Percentiles rank a stretch among this genome's conserved stretches.
These are phyloP conservation scores for Termitomyces sp. DNA, from an alignment of 1,284 basidiomycete genomes.

Conservation along the genomic window DNA sequence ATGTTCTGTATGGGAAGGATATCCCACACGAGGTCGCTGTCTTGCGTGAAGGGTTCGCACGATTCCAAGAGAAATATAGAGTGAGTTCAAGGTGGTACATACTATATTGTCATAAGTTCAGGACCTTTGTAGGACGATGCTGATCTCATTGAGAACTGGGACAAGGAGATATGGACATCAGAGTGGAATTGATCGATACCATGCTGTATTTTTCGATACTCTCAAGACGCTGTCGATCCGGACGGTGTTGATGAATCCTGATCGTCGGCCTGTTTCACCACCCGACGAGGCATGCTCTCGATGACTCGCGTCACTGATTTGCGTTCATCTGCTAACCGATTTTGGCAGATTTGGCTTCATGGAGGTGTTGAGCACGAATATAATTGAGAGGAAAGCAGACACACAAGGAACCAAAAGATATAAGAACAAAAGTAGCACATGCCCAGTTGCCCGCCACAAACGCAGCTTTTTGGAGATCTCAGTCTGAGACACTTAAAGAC, in stretches of 20 bases:
- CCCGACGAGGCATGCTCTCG: slow-evolving; percentile 54
- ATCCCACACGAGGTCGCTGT: slow-evolving; percentile 51
- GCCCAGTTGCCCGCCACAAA: slow-evolving; percentile 45
- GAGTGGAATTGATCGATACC: slow-evolving; percentile 30
- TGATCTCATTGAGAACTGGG: slow-evolving; percentile 70
- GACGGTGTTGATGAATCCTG: slow-evolving; percentile 19
- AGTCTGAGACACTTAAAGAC: neutral
- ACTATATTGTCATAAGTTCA: neutral
- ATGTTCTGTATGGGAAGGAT: slow-evolving; percentile 34
- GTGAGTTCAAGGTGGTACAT: slow-evolving; percentile 28
- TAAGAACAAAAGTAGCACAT: slow-evolving; percentile 35
- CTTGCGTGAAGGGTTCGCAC: slow-evolving; percentile 64
- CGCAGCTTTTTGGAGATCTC: slow-evolving; percentile 25
- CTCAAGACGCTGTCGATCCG: slow-evolving; percentile 5
- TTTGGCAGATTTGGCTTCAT: slow-evolving; percentile 59
- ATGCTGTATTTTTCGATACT: neutral
- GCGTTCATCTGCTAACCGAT: slow-evolving; percentile 48
- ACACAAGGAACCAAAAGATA: slow-evolving; percentile 42
- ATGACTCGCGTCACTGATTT: slow-evolving; percentile 51
- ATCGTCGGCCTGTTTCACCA: slow-evolving; percentile 36
- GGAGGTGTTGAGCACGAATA: slow-evolving; percentile 5
- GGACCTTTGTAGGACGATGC: slow-evolving; percentile 51
- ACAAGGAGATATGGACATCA: slow-evolving; percentile 53
- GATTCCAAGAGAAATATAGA: slow-evolving; percentile 66
- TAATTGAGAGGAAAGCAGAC: slow-evolving; percentile 11